These are phyloP conservation scores for Bipolaris cookei DNA, from an alignment of 2,329 filamentous ascomycete species.

Conservation along the genomic window DNA sequence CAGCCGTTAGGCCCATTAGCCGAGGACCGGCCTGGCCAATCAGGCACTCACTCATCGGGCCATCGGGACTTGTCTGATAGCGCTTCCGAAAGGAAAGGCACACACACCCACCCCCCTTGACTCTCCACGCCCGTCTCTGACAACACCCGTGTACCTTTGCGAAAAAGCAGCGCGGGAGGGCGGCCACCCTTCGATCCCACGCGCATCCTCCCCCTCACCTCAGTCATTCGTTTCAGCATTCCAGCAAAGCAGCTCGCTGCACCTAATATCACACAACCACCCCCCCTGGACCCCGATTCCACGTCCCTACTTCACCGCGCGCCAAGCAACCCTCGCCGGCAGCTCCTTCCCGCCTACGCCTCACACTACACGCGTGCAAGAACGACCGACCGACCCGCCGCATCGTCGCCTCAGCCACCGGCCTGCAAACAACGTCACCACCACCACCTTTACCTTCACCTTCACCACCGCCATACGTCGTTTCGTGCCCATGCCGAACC, in stretches of 20 bases:
- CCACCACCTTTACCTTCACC: neutral
- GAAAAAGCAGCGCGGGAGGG: conserved; percentile 25
- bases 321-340: conserved; percentile 33
- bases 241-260: conserved; percentile 18
- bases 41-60: conserved; percentile 6
- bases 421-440: neutral
- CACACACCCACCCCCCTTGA: conserved; percentile 14
- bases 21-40: conserved; percentile 17
- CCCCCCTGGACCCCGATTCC: conserved; percentile 6
- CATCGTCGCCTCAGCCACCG: neutral
- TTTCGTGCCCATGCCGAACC: conserved; percentile 24
- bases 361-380: conserved; percentile 21
- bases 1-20: conserved; percentile 12
- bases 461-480: neutral
- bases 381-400: conserved; percentile 10
- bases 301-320: conserved; percentile 18
- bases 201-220: conserved; percentile 37
- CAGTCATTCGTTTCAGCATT: conserved; percentile 49
- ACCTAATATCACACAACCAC: conserved; percentile 22
- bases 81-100: neutral
- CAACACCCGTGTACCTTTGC: conserved; percentile 19
- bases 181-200: conserved; percentile 22
- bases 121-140: conserved; percentile 18
- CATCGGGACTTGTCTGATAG: neutral
- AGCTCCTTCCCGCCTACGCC: conserved; percentile 25